A percentile compares a stretch with the other conserved stretches of the same genome.
These are phyloP conservation scores for Endotrypanum monterogeii DNA, from an alignment of 208 protist species.

Conservation along the genomic window DNA sequence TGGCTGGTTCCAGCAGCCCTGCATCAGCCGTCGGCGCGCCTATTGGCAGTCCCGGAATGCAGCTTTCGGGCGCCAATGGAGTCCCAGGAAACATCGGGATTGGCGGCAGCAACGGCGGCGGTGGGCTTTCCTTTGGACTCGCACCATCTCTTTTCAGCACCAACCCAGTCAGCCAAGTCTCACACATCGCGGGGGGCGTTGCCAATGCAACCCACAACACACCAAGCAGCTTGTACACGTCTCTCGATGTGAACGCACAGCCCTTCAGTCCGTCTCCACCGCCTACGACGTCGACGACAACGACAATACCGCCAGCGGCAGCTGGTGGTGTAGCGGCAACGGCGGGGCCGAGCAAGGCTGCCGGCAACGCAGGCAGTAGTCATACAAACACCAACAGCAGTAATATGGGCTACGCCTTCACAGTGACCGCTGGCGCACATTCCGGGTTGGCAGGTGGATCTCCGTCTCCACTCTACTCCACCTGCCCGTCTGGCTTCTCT, in stretches of 20 bases:
- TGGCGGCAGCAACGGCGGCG: conserved; percentile 5
- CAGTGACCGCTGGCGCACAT: conserved; percentile 29
- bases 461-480: conserved; percentile 22
- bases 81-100: not conserved
- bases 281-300: not conserved
- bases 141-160: conserved; percentile 39
- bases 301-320: not conserved
- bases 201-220: conserved; percentile 2
- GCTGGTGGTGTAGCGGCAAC: conserved; percentile 4
- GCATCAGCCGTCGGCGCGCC: conserved; percentile 16
- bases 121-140: conserved; percentile 27
- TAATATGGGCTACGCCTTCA: conserved; percentile 30
- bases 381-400: conserved; percentile 9
- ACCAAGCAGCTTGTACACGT: conserved; percentile 27
- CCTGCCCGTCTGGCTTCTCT: conserved; percentile 9
- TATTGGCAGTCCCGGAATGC: conserved; percentile 28
- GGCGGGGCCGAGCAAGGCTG: conserved; percentile 5
- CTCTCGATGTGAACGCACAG: conserved; percentile 59
- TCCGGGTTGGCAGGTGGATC: conserved; percentile 9
- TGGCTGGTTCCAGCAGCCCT: conserved; percentile 25
- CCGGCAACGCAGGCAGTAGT: conserved; percentile 4
- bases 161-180: conserved; percentile 32
- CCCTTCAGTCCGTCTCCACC: conserved; percentile 52
- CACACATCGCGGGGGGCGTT: not conserved
- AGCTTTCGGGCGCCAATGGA: conserved; percentile 11